Base-by-base conservation (phyloP, 345 rosid genomes). In the Isatis tinctoria region DNA sequence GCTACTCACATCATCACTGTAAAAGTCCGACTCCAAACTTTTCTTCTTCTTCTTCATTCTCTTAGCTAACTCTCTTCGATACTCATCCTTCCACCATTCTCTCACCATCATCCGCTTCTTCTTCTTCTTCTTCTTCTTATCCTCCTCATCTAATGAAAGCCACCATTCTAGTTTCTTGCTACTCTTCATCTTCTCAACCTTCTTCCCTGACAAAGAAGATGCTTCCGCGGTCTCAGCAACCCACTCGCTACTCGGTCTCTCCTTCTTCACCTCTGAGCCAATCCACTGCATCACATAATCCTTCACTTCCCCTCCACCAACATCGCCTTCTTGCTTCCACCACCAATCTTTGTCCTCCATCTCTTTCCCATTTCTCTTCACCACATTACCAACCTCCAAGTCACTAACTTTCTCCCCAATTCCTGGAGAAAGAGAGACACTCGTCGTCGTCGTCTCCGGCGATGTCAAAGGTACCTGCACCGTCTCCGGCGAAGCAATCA, bases 61-160 rank as follows among this genome's bases (percentile, higher is more conserved):
- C 79, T 80, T 88, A 4, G 86, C 91, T 0, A 91, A 79, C 53
- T 91, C 97, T 70, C 91, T 96, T 14, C 93, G 81, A 14, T 94
- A 88, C 85, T 94, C 97, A 70, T 94, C 97, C 67, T 84, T 91
- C 98, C 98, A 94, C 98, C 98, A 94, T 67, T 94, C 93, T 77
- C 98, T 89, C 3, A 90, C 87, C 30, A 81, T 87, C 77, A 89
- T 84, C 44, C 85, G 78, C 83, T 83, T 87, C 79, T 85, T 90
- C 80, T 84, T n/a, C n/a, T n/a, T n/a, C n/a, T n/a, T n/a, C n/a
- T n/a, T 74, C 58, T 81, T 74, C 68, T 84, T 88, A 71, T 83
- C 82, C 62, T 85, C 92, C 6, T 91, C 96, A 10, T 91, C 94
- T 74, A 94, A 67, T 0, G 94, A 84, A 44, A 79, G 84, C 98